A percentile compares a stretch with the other conserved stretches of the same genome.
phyloP scores from a whole-genome alignment of 768 basidiomycete species.

The Russula vinacea region DNA sequence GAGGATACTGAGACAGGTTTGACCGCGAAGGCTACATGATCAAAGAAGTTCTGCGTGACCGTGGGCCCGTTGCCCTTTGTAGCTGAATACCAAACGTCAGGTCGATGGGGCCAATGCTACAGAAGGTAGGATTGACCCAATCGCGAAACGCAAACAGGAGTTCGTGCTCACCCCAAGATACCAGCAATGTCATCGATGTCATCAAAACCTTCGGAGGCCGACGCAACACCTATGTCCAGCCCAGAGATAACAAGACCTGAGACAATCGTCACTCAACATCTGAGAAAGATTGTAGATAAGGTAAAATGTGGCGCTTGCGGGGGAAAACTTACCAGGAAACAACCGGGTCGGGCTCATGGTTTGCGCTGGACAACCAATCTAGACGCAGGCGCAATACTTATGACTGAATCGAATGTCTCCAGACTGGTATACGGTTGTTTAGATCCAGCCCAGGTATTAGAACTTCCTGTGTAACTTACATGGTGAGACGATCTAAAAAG shows the following conservation, averaged over 20 bases:
- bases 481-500: no score
- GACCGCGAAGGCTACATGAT: conserved; percentile 32
- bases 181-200: conserved; percentile 57
- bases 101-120: conserved; percentile 57
- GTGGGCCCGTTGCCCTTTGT: conserved; percentile 43
- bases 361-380: not conserved
- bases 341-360: conserved; percentile 38
- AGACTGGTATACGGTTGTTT: no score
- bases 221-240: no score
- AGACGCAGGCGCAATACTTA: conserved; percentile 34
- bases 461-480: no score
- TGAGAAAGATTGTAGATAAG: no score
- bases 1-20: conserved; percentile 37
- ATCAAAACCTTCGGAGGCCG: conserved; percentile 41
- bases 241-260: no score
- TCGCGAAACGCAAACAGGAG: not conserved
- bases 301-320: no score
- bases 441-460: no score
- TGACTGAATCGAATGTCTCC: conserved; percentile 60
- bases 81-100: conserved; percentile 44
- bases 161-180: conserved; percentile 52
- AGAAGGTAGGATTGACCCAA: not conserved
- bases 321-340: no score
- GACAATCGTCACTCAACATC: no score
- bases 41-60: conserved; percentile 46